A percentile compares a stretch with the other conserved stretches of the same genome.
Evolutionary conservation across 2,329 filamentous ascomycete genomes (phyloP).

Genomic region (Fusarium sp.): DNA sequence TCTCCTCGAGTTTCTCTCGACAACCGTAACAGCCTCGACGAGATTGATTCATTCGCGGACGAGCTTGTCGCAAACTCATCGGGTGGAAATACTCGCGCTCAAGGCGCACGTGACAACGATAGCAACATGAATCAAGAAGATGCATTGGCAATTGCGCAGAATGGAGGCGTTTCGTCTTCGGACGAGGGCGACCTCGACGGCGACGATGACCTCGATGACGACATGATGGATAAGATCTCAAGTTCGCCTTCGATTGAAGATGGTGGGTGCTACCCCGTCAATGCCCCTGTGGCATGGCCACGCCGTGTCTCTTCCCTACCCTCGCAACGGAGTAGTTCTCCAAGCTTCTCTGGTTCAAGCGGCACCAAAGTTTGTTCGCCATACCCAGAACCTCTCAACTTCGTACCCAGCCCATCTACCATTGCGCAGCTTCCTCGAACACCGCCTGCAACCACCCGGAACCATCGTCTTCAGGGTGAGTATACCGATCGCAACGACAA

Average conservation of each 20-base stretch:
- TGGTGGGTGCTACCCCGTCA: conserved; percentile 78
- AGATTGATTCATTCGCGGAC: conserved; percentile 59
- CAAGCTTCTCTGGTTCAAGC: conserved; percentile 38
- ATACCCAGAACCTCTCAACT: conserved; percentile 54
- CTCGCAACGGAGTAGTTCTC: conserved; percentile 48
- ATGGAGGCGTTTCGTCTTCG: conserved; percentile 64
- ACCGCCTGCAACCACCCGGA: conserved; percentile 24
- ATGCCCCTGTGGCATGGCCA: conserved; percentile 55
- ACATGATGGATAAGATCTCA: conserved; percentile 98
- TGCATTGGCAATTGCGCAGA: conserved; percentile 69
- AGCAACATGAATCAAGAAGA: conserved; percentile 62
- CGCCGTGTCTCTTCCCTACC: conserved; percentile 57
- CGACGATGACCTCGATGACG: conserved; percentile 82
- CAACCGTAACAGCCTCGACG: conserved; percentile 55
- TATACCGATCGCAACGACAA: conserved; percentile 51
- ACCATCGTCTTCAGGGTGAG: conserved; percentile 64
- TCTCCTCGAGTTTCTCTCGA: conserved; percentile 70
- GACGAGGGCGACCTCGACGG: conserved; percentile 75
- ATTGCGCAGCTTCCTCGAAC: conserved; percentile 32
- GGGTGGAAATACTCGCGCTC: conserved; percentile 36
- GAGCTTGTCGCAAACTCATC: conserved; percentile 55
- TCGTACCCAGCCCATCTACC: conserved; percentile 35
- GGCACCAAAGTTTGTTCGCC: conserved; percentile 50
- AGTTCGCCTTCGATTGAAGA: conserved; percentile 99
- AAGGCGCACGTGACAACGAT: conserved; percentile 31